phyloP scores from a whole-genome alignment of 23 red algal genomes.

The Agarophyton chilense region DNA sequence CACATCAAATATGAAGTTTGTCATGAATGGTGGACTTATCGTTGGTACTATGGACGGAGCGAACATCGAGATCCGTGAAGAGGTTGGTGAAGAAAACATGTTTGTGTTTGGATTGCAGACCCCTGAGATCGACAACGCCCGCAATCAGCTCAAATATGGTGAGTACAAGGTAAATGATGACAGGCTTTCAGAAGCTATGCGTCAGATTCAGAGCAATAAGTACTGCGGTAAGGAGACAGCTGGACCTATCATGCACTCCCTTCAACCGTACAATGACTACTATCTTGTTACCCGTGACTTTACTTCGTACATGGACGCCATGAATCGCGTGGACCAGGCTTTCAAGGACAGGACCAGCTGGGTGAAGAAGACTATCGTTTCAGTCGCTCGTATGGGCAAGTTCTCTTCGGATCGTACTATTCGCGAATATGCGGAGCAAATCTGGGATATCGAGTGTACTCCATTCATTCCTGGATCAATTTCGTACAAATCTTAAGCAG shows the following conservation, averaged over 20 bases:
- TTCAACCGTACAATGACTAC: conserved; percentile 97
- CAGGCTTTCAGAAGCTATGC: conserved; percentile 84
- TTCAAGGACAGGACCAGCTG: conserved; percentile 90
- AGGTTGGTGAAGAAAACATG: conserved; percentile 95
- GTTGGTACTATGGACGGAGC: conserved; percentile 99
- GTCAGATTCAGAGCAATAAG: conserved; percentile 75
- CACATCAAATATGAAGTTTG: conserved; percentile 99
- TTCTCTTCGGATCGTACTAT: conserved; percentile 98
- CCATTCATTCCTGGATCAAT: conserved; percentile 92
- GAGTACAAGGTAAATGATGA: conserved; percentile 75
- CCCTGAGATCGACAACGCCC: conserved; percentile 82
- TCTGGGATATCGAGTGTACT: conserved; percentile 94
- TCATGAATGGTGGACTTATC: conserved; percentile 99
- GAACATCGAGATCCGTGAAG: conserved; percentile 99
- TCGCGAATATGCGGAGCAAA: conserved; percentile 93
- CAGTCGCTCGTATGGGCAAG: conserved; percentile 89
- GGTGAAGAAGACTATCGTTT: conserved; percentile 90
- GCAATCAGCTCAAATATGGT: conserved; percentile 83
- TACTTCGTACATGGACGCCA: conserved; percentile 96
- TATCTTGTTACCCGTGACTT: conserved; percentile 97
- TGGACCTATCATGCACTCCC: conserved; percentile 61
- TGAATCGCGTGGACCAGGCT: conserved; percentile 82
- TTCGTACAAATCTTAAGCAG: conserved; percentile 76
- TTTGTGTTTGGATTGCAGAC: conserved; percentile 95
- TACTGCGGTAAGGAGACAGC: conserved; percentile 78